Evolutionary conservation across 441 rosid genomes (phyloP), one percentile per base, ranked within the genome.

Genomic region (Manihot esculenta): DNA sequence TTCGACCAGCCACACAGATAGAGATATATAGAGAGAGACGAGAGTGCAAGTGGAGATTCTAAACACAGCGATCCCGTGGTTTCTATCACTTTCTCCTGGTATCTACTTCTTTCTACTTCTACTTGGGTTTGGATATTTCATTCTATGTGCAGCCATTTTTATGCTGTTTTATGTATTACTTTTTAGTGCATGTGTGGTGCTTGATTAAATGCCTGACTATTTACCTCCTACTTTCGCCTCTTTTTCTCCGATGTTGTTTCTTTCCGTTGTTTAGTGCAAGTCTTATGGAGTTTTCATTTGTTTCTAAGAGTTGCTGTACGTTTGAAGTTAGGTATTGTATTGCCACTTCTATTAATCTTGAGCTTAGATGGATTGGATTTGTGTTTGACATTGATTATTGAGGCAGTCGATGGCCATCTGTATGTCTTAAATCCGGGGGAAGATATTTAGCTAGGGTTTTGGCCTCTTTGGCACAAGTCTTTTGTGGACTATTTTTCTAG

Each of bases 121-220:
- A n/a, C n/a, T n/a, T n/a, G n/a, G 45, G 18, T 2, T 4, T 30
- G 35, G 35, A 4, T 30, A 30, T 30, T 30, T 30, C 35, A 30
- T 30, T 30, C 35, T 30, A 30, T 30, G 35, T 30, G 35, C 35
- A 30, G 2, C 35, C 4, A 4, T 30, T 30, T 30, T 1, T 2
- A 2, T 30, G 4, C 35, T 30, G 3, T 7, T 20, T 54, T 7
- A 51, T 51, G 14, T 38, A 30, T 1, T 47, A 57, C 23, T 0
- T 45, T 27, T 33, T 53, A n/a, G 44, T 70, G 78, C 73, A 26
- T 41, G 23, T 24, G 18, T 50, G 35, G 3, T 76, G 78, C 47
- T 70, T 10, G 74, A 76, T 60, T 47, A 71, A 63, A 63, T 68
- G 59, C 14, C 68, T 12, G 14, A 18, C 35, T 26, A 7, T 35